Evolutionary conservation across 2,329 filamentous ascomycete species (phyloP).

Genomic region (Tolypocladium inflatum): DNA sequence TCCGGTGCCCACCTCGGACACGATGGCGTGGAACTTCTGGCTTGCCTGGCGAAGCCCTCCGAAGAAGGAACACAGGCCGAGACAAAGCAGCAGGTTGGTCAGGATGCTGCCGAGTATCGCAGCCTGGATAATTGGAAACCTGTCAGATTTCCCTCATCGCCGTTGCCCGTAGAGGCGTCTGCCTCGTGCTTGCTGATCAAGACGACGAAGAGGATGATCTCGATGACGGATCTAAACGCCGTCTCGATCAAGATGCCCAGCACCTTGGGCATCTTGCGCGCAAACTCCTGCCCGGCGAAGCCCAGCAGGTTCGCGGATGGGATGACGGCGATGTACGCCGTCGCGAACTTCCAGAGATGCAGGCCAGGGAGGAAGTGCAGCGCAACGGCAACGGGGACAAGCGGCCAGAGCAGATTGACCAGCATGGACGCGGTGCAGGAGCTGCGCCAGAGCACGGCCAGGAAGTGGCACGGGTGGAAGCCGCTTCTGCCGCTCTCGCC

Average conservation of each 20-base stretch:
- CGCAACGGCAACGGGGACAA: too few species aligned
- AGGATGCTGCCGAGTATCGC: constrained; percentile 62
- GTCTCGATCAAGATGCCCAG: constrained; percentile 41
- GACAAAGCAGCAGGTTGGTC: constrained; percentile 54
- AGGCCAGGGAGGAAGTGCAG: too few species aligned
- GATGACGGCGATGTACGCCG: too few species aligned
- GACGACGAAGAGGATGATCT: constrained; percentile 57
- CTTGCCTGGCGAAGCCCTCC: constrained; percentile 52
- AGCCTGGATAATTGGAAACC: constrained; percentile 57
- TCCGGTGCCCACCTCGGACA: constrained; percentile 53
- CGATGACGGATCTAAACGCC: constrained; percentile 42
- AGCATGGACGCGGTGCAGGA: too few species aligned
- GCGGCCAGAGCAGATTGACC: too few species aligned
- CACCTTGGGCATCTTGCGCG: constrained; percentile 55
- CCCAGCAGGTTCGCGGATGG: too few species aligned
- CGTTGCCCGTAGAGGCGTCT: constrained; percentile 10
- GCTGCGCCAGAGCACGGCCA: too few species aligned
- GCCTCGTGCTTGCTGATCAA: constrained; percentile 32
- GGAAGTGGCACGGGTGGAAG: too few species aligned
- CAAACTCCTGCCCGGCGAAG: constrained; percentile 30
- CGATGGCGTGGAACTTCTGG: constrained; percentile 53
- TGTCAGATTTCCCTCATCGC: constrained; percentile 20
- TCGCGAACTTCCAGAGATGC: too few species aligned
- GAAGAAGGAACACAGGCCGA: constrained; percentile 58
- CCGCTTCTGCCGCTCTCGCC: too few species aligned